These are phyloP conservation scores for Gonapodya prolifera DNA, from an alignment of 192 early-diverging fungal genomes.

Conservation along the genomic window DNA sequence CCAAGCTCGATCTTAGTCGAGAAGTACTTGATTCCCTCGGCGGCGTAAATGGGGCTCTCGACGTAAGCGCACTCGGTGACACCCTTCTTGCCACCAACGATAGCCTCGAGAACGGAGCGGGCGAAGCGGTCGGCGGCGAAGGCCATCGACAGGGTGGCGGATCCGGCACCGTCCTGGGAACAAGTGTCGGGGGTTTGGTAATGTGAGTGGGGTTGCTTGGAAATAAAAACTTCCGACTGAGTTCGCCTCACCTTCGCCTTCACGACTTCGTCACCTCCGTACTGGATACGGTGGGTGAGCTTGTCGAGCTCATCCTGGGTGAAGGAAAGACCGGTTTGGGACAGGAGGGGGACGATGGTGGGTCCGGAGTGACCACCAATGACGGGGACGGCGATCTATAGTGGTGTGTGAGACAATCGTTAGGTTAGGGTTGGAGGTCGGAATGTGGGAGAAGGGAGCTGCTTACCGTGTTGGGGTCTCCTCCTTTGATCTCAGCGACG, in stretches of 20 bases:
- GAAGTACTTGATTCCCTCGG: conserved; percentile 51
- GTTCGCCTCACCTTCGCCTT: no score
- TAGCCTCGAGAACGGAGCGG: conserved; percentile 73
- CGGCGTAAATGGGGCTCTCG: conserved; percentile 47
- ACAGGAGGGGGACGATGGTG: conserved; percentile 87
- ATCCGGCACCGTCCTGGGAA: conserved; percentile 27
- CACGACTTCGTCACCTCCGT: conserved; percentile 95
- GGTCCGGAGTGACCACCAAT: conserved; percentile 76
- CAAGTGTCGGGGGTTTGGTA: not conserved
- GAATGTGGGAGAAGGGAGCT: conserved; percentile 75
- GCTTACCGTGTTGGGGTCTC: conserved; percentile 52
- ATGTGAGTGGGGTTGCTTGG: not conserved
- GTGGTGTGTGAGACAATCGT: no score
- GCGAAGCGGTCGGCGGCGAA: conserved; percentile 76
- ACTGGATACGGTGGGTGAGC: conserved; percentile 92
- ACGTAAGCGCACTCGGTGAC: conserved; percentile 86
- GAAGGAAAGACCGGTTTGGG: conserved; percentile 59
- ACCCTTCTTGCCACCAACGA: conserved; percentile 57
- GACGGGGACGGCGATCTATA: conserved; percentile 1
- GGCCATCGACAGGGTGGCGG: conserved; percentile 80
- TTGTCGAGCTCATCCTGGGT: conserved; percentile 67
- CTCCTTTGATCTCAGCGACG: conserved; percentile 62
- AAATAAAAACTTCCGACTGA: conserved; percentile 69
- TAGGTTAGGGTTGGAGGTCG: no score
- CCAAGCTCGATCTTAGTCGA: conserved; percentile 62